Percentiles rank a stretch among this genome's conserved stretches.
Conservation (phyloP, 208 protist species). For the Eutreptiella sp. region DNA sequence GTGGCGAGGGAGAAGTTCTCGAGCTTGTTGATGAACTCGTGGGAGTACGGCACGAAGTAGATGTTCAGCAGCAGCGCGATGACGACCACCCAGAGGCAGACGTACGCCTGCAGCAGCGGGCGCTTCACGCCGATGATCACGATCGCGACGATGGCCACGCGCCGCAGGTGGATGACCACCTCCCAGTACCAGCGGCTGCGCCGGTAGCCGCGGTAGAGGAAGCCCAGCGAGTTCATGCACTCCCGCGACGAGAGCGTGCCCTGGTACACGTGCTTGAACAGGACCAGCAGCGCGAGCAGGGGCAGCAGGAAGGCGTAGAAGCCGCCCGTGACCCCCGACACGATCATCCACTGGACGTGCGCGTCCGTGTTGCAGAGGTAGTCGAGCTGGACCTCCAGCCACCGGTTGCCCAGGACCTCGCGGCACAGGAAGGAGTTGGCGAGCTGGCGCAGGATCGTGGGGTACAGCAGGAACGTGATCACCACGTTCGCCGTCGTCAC, state of each 20-base stretch:
- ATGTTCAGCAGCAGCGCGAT: slow-evolving; percentile 17
- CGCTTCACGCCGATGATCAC: background rate
- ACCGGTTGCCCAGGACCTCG: background rate
- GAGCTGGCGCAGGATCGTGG: slow-evolving; percentile 2
- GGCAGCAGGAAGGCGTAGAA: slow-evolving; percentile 14
- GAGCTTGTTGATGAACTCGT: slow-evolving; percentile 14
- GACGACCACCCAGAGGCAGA: slow-evolving; percentile 14
- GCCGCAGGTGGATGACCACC: slow-evolving; percentile 5
- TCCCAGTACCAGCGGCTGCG: slow-evolving; percentile 13
- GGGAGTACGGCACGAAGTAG: slow-evolving; percentile 15
- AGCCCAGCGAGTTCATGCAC: slow-evolving; percentile 10
- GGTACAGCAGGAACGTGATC: slow-evolving; percentile 17
- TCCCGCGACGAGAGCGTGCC: background rate
- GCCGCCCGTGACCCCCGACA: background rate
- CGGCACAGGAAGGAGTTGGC: slow-evolving; percentile 9
- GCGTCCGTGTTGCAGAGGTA: slow-evolving; percentile 2
- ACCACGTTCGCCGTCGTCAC: slow-evolving; percentile 16
- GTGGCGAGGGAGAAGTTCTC: slow-evolving; percentile 17
- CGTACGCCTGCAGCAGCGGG: slow-evolving; percentile 18
- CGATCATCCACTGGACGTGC: background rate
- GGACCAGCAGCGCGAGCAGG: background rate
- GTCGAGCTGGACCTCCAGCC: background rate
- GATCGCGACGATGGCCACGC: background rate
- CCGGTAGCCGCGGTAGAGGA: slow-evolving; percentile 18
- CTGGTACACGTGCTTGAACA: background rate